A percentile compares a stretch with the other conserved stretches of the same genome.
Conservation (phyloP, 2,329 filamentous ascomycete genomes). For the Colletotrichum sp. region DNA sequence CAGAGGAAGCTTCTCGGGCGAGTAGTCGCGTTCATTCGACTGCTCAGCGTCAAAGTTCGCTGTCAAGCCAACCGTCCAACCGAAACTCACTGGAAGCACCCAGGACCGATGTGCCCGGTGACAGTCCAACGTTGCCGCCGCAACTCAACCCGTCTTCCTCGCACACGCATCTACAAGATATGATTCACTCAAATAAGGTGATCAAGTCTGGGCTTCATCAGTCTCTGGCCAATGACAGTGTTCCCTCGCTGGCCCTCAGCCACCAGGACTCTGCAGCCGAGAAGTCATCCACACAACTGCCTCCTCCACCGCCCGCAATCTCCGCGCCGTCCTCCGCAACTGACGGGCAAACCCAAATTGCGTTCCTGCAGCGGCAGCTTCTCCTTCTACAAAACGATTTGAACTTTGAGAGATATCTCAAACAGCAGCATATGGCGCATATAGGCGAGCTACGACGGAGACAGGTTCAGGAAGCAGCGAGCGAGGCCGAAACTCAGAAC, state of each 20-base stretch:
- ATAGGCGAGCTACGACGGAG: slow-evolving; percentile 80
- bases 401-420: slow-evolving; percentile 83
- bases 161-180: slow-evolving; percentile 63
- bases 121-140: slow-evolving; percentile 69
- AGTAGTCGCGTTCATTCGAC: slow-evolving; percentile 42
- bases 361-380: slow-evolving; percentile 74
- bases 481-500: slow-evolving; percentile 83
- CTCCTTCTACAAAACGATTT: slow-evolving; percentile 80
- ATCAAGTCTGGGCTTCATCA: slow-evolving; percentile 62
- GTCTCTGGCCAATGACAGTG: slow-evolving; percentile 62
- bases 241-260: slow-evolving; percentile 57
- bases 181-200: slow-evolving; percentile 64
- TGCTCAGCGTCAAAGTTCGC: slow-evolving; percentile 50
- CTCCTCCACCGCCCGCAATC: slow-evolving; percentile 29
- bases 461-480: slow-evolving; percentile 77
- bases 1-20: slow-evolving; percentile 48
- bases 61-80: slow-evolving; percentile 56
- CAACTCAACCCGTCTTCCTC: slow-evolving; percentile 52
- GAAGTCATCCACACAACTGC: slow-evolving; percentile 32
- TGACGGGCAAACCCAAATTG: slow-evolving; percentile 44
- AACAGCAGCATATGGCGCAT: slow-evolving; percentile 81
- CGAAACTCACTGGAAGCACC: slow-evolving; percentile 41
- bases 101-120: slow-evolving; percentile 44
- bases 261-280: slow-evolving; percentile 53
- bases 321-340: slow-evolving; percentile 19